Evolutionary conservation across 768 basidiomycete species (phyloP), one percentile per base, ranked within the genome.

Genomic region (Mycena indigotica): DNA sequence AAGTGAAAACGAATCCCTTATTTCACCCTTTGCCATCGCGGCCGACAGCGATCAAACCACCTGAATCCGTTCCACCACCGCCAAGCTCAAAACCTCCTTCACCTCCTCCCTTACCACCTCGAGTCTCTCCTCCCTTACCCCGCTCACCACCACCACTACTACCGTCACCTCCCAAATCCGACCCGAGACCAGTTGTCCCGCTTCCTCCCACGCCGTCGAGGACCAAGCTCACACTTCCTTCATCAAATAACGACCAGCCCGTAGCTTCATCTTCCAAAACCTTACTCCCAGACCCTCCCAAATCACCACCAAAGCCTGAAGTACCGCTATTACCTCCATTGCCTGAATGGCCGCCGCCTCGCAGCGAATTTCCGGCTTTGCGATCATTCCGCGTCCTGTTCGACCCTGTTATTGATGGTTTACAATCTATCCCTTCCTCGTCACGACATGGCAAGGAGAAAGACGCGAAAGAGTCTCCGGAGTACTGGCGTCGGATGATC

Each of bases 321-420:
- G 69, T 67, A 66, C 13, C 55, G 64, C 19, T 64, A 68, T 70
- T 77, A 13, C 73, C 78, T 13, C 73, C 77, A 2, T 70, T 71
- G 3, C 85, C 81, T 16, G 71, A 75, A 2, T 89, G 86, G 85
- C 86, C 88, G 0, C 84, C 88, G 1, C 76, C 80, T 10, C 75
- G 71, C 2, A 75, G 77, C 12, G 80, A 77, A 57, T 82, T 78
- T 59, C 78, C 84, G 1, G 58, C 71, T n/a, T 57, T 65, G 6
- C 78, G 75, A 57, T 67, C 81, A 23, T 87, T 80, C 72, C 87
- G 83, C 65, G 76, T 91, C 8, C 69, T 89, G 5, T 90, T 80
- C 66, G 88, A 92, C 66, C 81, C 84, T 28, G 57, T 73, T 2
- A 65, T 80, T 24, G 87, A 89, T 67, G 72, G 71, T 70, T 70